These are phyloP conservation scores for Apophysomyces ossiformis DNA, from an alignment of 371 early-diverging fungal genomes.

Conservation along the genomic window DNA sequence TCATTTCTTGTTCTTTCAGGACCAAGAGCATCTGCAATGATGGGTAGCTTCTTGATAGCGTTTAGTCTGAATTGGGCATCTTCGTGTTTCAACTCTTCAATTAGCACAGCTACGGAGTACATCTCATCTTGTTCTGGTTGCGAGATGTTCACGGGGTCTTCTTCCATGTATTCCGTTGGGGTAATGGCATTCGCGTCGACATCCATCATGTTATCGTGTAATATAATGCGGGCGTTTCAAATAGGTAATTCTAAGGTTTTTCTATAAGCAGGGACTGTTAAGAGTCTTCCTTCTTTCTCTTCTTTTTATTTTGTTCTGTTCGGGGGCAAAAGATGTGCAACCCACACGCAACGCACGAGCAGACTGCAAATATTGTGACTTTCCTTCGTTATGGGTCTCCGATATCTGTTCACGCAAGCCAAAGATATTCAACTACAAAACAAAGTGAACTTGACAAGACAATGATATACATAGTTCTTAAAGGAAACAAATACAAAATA, in stretches of 20 bases:
- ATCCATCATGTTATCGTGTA: slow-evolving; percentile 33
- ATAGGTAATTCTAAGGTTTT: background rate
- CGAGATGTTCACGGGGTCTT: slow-evolving; percentile 42
- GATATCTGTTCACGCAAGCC: no score
- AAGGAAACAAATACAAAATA: no score
- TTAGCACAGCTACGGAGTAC: slow-evolving; percentile 88
- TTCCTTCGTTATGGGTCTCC: no score
- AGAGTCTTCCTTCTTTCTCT: no score
- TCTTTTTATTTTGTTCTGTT: no score
- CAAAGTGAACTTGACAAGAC: no score
- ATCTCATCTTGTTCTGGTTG: slow-evolving; percentile 34
- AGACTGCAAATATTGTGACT: no score
- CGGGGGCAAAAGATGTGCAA: no score
- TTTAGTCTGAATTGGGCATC: slow-evolving; percentile 91
- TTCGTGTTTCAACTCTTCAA: slow-evolving; percentile 98
- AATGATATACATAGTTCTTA: no score
- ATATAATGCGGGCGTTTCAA: background rate
- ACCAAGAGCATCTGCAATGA: slow-evolving; percentile 95
- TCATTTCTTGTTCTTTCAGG: slow-evolving; percentile 94
- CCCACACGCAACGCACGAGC: no score
- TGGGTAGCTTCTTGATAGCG: slow-evolving; percentile 87
- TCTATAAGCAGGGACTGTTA: background rate
- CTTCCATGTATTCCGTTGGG: slow-evolving; percentile 56
- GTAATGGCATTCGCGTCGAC: slow-evolving; percentile 39
- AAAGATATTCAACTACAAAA: no score